Conservation (phyloP, 2,329 filamentous ascomycete genomes). For the Alternaria viburni region DNA sequence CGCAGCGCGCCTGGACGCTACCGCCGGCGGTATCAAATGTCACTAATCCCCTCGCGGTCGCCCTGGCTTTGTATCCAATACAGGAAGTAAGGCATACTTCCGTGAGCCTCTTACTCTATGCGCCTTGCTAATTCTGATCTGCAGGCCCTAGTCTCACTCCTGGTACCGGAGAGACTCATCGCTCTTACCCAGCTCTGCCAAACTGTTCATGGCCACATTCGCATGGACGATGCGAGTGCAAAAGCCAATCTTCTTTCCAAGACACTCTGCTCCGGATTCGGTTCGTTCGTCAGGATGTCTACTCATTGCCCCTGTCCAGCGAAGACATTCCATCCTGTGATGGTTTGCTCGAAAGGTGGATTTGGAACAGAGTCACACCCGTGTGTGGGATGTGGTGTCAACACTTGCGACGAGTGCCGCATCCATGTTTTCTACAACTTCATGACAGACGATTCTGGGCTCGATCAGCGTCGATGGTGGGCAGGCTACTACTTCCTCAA, state of each 20-base stretch:
- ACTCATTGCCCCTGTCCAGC: conserved; percentile 8
- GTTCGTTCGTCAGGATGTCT: not conserved
- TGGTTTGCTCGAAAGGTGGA: conserved; percentile 3
- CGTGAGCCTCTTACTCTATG: not conserved
- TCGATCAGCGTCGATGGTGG: conserved; percentile 23
- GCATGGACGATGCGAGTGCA: conserved; percentile 5
- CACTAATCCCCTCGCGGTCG: not conserved
- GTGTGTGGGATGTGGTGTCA: conserved; percentile 26
- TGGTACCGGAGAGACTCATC: conserved; percentile 7
- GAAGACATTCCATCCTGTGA: not conserved
- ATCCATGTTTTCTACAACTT: conserved; percentile 37
- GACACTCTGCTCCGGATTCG: conserved; percentile 14
- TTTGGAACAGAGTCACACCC: conserved; percentile 17
- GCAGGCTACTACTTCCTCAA: conserved; percentile 29
- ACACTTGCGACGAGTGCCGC: conserved; percentile 38
- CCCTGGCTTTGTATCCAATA: conserved; percentile 9
- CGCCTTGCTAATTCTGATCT: not conserved
- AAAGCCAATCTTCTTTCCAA: conserved; percentile 16
- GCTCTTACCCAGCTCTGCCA: conserved; percentile 7
- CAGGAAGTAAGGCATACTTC: conserved; percentile 6
- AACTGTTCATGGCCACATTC: conserved; percentile 5
- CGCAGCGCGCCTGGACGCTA: conserved; percentile 1
- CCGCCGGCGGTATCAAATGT: conserved; percentile 5
- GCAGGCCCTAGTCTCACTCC: conserved; percentile 7
- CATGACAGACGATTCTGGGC: conserved; percentile 22